Base-by-base conservation (phyloP, 129 eudicot genomes). In the Lonicera japonica region DNA sequence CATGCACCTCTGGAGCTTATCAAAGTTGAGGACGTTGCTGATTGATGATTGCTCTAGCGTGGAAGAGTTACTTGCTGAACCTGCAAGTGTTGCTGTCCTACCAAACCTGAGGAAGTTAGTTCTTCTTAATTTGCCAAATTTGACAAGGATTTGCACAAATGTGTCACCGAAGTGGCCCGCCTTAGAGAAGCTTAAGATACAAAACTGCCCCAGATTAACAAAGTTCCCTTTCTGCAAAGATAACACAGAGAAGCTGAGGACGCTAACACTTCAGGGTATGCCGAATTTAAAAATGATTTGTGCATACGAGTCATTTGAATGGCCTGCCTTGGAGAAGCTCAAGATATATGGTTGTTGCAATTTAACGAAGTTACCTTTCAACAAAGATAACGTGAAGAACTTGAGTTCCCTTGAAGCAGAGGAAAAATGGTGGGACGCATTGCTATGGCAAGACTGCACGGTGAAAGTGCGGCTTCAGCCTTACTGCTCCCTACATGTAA, bases 281-380 rank as follows among this genome's bases (percentile, higher is more conserved):
- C 58, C 69, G 13, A 60, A 55, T 20, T 19, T 71, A 25, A 63
- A 16, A 8, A 39, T 46, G 18, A 62, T 71, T n/a, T 43, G 51
- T 46, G 24, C 34, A 54, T 51, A 54, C 19, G 58, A 62, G 58
- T 17, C 69, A 41, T 63, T 63, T 25, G 19, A 71, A 40, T 71
- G 75, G 75, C 75, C 75, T 24, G 62, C 69, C 36, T 25, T 71
- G 52, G 64, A 62, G 64, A 71, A 7, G 52, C 70, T 71, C 13
- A 24, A 41, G 56, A 71, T 71, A 29, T 17, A 61, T 45, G 45
- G 57, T 15, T 71, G 75, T 45, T 69, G 69, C 0, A 1, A 29
- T 47, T 63, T 62, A 14, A 61, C 54, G 21, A 55, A 25, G 3
- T 63, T 71, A 43, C 75, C 75, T 17, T 71, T 71, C 64, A 60